Conservation (phyloP, 306 rosid genomes). For the Cicer judaicum region DNA sequence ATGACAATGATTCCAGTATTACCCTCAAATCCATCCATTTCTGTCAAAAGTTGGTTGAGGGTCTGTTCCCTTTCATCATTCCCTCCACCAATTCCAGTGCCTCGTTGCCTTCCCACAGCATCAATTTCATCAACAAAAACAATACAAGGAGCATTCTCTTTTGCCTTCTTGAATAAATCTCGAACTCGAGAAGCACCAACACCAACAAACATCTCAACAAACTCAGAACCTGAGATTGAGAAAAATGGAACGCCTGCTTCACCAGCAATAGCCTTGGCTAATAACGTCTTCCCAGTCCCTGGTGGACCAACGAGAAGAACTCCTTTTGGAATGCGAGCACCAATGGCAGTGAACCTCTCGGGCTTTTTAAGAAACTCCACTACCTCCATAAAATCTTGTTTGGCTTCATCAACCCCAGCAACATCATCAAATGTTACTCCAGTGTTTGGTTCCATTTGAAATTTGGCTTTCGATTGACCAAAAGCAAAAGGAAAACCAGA, state of each 20-base stretch:
- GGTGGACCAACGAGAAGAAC: slow-evolving; percentile 99
- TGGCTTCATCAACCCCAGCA: slow-evolving; percentile 99
- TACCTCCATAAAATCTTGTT: slow-evolving; percentile 97
- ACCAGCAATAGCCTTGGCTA: slow-evolving; percentile 98
- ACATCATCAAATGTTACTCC: slow-evolving; percentile 99
- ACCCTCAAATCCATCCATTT: slow-evolving; percentile 99
- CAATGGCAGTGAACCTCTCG: slow-evolving; percentile 95
- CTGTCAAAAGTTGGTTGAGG: slow-evolving; percentile 97
- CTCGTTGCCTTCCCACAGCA: slow-evolving; percentile 97
- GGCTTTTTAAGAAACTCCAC: slow-evolving; percentile 97
- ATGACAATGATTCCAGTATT: slow-evolving; percentile 91
- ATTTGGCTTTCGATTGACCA: slow-evolving; percentile 97
- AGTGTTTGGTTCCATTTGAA: slow-evolving; percentile 98
- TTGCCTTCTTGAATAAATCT: slow-evolving; percentile 97
- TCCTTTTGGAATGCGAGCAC: slow-evolving; percentile 99
- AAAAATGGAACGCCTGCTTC: slow-evolving; percentile 99
- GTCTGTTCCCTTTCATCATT: slow-evolving; percentile 99
- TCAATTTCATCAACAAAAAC: slow-evolving; percentile 99
- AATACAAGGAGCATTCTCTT: slow-evolving; percentile 99
- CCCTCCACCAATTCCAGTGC: slow-evolving; percentile 98
- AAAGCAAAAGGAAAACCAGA: slow-evolving; percentile 86
- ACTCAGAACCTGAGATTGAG: slow-evolving; percentile 98
- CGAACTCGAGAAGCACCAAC: slow-evolving; percentile 98
- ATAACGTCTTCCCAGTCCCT: slow-evolving; percentile 94
- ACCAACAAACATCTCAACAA: slow-evolving; percentile 99